Base-by-base conservation (phyloP, 1,139 yeast genomes). In the Debaryomyces udenii region DNA sequence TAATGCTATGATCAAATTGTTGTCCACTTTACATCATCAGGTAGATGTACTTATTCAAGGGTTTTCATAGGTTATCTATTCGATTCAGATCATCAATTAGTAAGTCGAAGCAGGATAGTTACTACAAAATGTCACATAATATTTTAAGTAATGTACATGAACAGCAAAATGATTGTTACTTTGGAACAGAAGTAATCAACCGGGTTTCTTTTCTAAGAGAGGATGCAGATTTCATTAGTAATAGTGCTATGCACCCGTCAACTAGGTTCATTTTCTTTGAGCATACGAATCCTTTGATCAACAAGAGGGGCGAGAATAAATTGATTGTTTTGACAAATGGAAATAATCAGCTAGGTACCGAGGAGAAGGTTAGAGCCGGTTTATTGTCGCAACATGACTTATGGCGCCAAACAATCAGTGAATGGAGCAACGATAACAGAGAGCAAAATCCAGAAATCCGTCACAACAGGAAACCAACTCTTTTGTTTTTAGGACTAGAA, bases 201-300 rank as follows among this genome's bases (percentile, higher is more conserved):
- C 68, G 97, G 47, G 83, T 90, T 7, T 82, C 94, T 9, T 91
- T 89, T 56, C 68, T 90, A 35, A 70, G 97, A 41, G 83, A 80
- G 24, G 86, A 89, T 56, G 43, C 64, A 17, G 76, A 69, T 24
- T 90, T 88, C 55, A 73, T 90, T 17, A 52, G 67, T 35, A 56
- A 62, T 27, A 81, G 90, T 1, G 57, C 83, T 31, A 59, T 53
- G 10, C 82, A 78, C 50, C 67, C 76, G 2, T 62, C 74, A 4
- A 69, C 93, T 2, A 67, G 80, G 42, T 81, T 87, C 47, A 57
- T 88, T 6, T 78, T 86, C 36, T 78, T 58, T 52, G 57, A 55
- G 17, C 48, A 58, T 20, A 65, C 64, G 42, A 60, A 62, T 43
- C 80, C 76, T 27, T 61, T 70, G 45, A 58, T 71, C 20, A 57